Conservation (phyloP, 371 early-diverging fungal genomes). For the Mucor plumbeus region DNA sequence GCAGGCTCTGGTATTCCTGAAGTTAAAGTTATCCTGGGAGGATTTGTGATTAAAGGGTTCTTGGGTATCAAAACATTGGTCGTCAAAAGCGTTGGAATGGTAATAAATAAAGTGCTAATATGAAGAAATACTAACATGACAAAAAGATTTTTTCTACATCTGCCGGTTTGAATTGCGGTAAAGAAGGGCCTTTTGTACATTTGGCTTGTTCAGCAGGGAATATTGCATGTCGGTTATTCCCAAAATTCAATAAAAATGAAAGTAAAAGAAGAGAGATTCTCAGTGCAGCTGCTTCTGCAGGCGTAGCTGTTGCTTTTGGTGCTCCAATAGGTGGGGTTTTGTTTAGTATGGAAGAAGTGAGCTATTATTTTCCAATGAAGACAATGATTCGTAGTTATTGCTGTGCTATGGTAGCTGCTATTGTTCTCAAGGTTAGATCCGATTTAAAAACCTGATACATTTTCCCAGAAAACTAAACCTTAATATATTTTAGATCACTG, state of each 20-base stretch:
- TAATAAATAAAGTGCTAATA: constrained; percentile 42
- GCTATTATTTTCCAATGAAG: constrained; percentile 89
- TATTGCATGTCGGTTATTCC: constrained; percentile 78
- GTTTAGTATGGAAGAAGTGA: constrained; percentile 87
- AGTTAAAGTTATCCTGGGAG: constrained; percentile 93
- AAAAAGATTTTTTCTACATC: constrained; percentile 73
- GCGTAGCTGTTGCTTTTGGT: constrained; percentile 92
- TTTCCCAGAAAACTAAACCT: background rate
- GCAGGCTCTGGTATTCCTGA: constrained; percentile 96
- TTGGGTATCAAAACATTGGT: constrained; percentile 85
- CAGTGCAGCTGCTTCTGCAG: constrained; percentile 89
- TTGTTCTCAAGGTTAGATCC: constrained; percentile 72
- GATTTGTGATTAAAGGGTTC: constrained; percentile 91
- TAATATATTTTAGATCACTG: constrained; percentile 61
- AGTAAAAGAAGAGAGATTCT: constrained; percentile 86
- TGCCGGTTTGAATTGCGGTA: constrained; percentile 86
- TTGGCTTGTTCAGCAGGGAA: constrained; percentile 92
- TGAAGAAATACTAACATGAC: constrained; percentile 25
- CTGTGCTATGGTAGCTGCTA: constrained; percentile 87
- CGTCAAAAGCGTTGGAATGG: constrained; percentile 88
- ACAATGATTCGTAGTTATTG: constrained; percentile 93
- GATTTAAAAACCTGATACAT: background rate
- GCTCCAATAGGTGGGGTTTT: constrained; percentile 95
- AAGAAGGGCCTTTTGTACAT: constrained; percentile 97
- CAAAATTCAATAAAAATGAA: constrained; percentile 85